Base-by-base conservation (phyloP, 441 rosid genomes). In the Geranium incanum region DNA sequence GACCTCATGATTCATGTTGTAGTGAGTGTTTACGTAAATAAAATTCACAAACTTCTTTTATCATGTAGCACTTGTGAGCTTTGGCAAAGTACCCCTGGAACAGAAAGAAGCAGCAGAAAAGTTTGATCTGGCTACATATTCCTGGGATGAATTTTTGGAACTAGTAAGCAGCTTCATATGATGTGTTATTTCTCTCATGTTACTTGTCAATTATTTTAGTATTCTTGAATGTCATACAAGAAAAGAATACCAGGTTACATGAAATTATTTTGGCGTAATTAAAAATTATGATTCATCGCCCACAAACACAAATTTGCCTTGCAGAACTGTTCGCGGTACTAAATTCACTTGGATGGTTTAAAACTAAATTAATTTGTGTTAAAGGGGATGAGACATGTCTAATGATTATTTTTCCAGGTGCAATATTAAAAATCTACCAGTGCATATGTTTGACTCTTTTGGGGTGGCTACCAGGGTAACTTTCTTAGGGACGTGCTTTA, bases 21-120 rank as follows among this genome's bases (percentile, higher is more conserved):
- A 0, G 15, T 70, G 19, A 57, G 57, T 70, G 33, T 28, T 28
- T 28, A 19, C 11, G 48, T 28, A 0, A 45, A 68, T 33, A 41
- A 57, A 68, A 39, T 68, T 50, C 68, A 4, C 76, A 68, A 38
- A 6, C 28, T 21, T 68, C 36, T 69, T 75, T 78, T 39, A 36
- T 75, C 73, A 19, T 81, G 84, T 80, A 91, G 98, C 95, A 82
- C 84, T 92, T 78, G 97, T 92, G 79, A 95, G 99, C 86, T 95
- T 95, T 80, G 97, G 97, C 72, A 83, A 78, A 79, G 79, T 89
- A 71, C 79, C 87, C 72, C 66, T 90, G 0, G 88, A 87, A 73
- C 91, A 92, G 52, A 88, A 74, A 76, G 88, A 86, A 75, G 90
- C 83, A 76, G 85, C 85, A 74, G 84, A 84, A 80, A 88, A 87